These are phyloP conservation scores for Quercus mongolica DNA, from an alignment of 306 rosid genomes.

Conservation along the genomic window DNA sequence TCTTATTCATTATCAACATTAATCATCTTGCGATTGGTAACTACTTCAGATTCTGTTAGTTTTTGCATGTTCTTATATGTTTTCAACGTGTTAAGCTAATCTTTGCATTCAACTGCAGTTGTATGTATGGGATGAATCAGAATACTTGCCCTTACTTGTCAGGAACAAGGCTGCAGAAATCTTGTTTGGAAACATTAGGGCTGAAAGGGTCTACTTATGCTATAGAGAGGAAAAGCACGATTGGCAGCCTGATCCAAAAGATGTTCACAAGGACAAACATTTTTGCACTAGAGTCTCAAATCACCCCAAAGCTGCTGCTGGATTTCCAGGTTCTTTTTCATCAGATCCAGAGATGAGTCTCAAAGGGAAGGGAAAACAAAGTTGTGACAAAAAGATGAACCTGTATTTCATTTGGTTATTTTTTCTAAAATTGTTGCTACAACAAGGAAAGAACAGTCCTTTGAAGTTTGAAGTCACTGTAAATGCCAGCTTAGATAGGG, in stretches of 20 bases:
- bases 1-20: background rate
- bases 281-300: background rate
- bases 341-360: constrained; percentile 14
- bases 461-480: constrained; percentile 55
- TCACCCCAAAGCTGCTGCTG: constrained; percentile 17
- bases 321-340: constrained; percentile 24
- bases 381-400: constrained; percentile 20
- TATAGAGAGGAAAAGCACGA: constrained; percentile 32
- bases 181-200: constrained; percentile 79
- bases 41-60: background rate
- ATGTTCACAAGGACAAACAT: constrained; percentile 11
- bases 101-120: constrained; percentile 42
- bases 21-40: background rate
- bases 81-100: constrained; percentile 3
- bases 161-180: constrained; percentile 73
- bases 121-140: constrained; percentile 75
- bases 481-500: constrained; percentile 41
- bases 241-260: constrained; percentile 7
- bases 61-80: background rate
- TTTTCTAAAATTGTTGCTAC: constrained; percentile 60
- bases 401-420: constrained; percentile 58
- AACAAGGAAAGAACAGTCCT: constrained; percentile 64
- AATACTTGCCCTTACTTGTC: constrained; percentile 58
- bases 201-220: constrained; percentile 51
- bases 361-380: constrained; percentile 22